Percentiles rank a stretch among this genome's conserved stretches.
These are phyloP conservation scores for Botrytis deweyae DNA, from an alignment of 2,329 filamentous ascomycete genomes.

Conservation along the genomic window DNA sequence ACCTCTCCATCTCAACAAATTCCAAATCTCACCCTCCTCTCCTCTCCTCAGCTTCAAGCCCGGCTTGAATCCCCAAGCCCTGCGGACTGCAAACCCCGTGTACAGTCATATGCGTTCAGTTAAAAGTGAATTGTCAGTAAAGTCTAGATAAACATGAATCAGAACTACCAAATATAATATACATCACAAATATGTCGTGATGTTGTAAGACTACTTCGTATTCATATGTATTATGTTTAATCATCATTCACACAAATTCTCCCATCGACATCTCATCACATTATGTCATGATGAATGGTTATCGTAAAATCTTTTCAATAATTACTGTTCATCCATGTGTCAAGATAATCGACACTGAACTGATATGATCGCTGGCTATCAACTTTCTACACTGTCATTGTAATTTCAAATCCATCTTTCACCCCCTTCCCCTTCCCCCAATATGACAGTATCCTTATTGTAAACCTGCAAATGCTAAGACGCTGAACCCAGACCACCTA, in stretches of 20 bases:
- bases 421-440: not conserved
- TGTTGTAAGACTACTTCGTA: not conserved
- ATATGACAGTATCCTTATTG: slow-evolving; percentile 10
- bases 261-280: not conserved
- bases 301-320: not conserved
- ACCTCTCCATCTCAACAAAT: not conserved
- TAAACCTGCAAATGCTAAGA: slow-evolving; percentile 9
- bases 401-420: not conserved
- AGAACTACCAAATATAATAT: not conserved
- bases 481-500: not conserved
- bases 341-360: not conserved
- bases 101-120: not conserved
- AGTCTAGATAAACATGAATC: not conserved
- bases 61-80: not conserved
- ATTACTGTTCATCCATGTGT: not conserved
- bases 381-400: not conserved
- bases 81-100: not conserved
- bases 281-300: not conserved
- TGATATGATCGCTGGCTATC: not conserved
- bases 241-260: not conserved
- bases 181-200: not conserved
- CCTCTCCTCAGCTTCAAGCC: not conserved
- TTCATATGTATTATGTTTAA: not conserved
- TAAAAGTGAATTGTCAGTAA: not conserved
- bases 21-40: not conserved